Evolutionary conservation across 2,329 filamentous ascomycete species (phyloP).

Genomic region (Zymoseptoria ardabiliae): DNA sequence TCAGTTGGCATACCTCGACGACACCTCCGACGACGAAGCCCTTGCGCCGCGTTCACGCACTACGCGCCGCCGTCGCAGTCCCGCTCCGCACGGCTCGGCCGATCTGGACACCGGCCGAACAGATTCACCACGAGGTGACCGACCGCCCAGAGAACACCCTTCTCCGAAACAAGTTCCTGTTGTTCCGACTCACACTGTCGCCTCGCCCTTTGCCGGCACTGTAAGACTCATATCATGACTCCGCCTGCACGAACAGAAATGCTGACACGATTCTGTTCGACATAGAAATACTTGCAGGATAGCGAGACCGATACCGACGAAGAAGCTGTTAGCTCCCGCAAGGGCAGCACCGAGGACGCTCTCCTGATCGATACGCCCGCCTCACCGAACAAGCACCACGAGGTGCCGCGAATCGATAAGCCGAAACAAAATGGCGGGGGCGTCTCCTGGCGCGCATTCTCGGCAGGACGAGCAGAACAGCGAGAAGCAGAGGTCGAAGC

Average conservation of each 20-base stretch:
- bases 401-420: constrained; percentile 28
- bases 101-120: constrained; percentile 12
- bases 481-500: constrained; percentile 28
- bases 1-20: constrained; percentile 27
- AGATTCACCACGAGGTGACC: constrained; percentile 19
- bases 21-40: constrained; percentile 24
- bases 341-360: constrained; percentile 21
- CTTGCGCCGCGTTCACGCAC: constrained; percentile 9
- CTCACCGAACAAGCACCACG: constrained; percentile 14
- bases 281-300: constrained; percentile 30
- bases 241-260: background rate
- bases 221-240: constrained; percentile 5
- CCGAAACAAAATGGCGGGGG: constrained; percentile 26
- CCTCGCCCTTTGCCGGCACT: constrained; percentile 30
- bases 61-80: constrained; percentile 19
- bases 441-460: constrained; percentile 31
- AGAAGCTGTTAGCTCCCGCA: constrained; percentile 24
- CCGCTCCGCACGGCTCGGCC: constrained; percentile 19
- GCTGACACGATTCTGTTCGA: constrained; percentile 13
- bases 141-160: constrained; percentile 11
- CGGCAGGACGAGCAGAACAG: constrained; percentile 27
- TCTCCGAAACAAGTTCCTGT: constrained; percentile 8
- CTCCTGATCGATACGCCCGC: constrained; percentile 2
- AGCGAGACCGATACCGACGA: constrained; percentile 25
- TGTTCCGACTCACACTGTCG: constrained; percentile 26